Evolutionary conservation across 305 asterid species (phyloP), one percentile per base, ranked within the genome.

Genomic region (Fraxinus sp.): DNA sequence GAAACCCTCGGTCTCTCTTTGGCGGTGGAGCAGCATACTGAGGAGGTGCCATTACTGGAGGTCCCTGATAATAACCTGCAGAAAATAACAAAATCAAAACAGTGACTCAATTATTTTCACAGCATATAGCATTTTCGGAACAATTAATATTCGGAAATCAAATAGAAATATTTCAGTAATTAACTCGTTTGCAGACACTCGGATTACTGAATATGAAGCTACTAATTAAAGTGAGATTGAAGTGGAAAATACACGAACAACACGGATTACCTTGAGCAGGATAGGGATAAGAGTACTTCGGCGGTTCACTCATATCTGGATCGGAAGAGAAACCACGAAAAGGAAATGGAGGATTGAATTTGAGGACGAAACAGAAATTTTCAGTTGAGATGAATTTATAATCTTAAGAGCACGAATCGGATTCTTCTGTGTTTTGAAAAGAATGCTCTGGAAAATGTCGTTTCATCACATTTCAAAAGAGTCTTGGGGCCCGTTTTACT

Each of bases 21-120:
- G 85, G 86, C 13, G 90, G 88, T 0, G 89, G 87, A 36, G 84
- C 76, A 39, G 80, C 62, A 28, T 84, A 84, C 77, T 82, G 85
- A 7, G 91, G 91, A 4, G 88, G 91, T 66, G 89, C 88, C 88
- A 86, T 84, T 72, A 88, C 88, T 1, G 90, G 90, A 78, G 89
- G 90, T n/a, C 89, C 91, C 62, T 88, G 87, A 18, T 88, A 88
- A 78, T 86, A 86, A 44, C 91, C 91, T 88, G 79, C 76, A 33
- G 36, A 33, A 33, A 33, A 33, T 4, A 33, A 33, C 36, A 33
- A 33, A 33, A 33, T 33, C 5, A 24, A 59, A 28, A 36, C 5
- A 49, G 7, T 59, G 0, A 14, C n/a, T 1, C 22, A 20, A 62
- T 16, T 14, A 52, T 16, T 52, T 52, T 9, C 49, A 9, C 49